Evolutionary conservation across 768 basidiomycete species (phyloP), one percentile per base, ranked within the genome.

Genomic region (Cantharellus anzutake): DNA sequence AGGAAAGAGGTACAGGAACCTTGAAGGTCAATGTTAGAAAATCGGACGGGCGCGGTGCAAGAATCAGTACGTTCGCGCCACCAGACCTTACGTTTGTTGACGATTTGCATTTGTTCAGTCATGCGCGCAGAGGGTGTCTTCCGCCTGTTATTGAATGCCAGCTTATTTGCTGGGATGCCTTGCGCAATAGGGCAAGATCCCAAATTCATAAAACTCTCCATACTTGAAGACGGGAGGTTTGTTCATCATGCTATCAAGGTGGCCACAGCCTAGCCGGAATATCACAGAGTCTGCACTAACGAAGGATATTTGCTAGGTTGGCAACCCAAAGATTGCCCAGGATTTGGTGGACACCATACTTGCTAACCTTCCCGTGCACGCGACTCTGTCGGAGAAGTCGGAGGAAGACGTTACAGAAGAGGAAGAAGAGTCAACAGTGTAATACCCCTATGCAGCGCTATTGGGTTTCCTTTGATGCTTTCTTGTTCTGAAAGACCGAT

Each of bases 91-190:
- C 40, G 16, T 4, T 42, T 34, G 41, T 39, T 29, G 44, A 38
- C 41, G 2, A 37, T 48, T 29, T 61, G 5, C 20, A 41, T 55
- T 55, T 42, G 3, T 40, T 11, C 63, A 73, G 72, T 73, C 35
- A 73, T 73, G 72, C 65, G 72, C 14, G 70, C 72, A 4, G 72
- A 73, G 55, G 72, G 70, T 29, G 71, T 72, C 35, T 62, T 70
- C n/a, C 67, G 72, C 2, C 61, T 72, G 16, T 68, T 73, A 57
- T 63, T 73, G 55, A 73, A 73, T 60, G 67, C 69, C 5, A 64
- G 67, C 11, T 65, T 73, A 37, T 72, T 71, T 61, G 63, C 65
- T 20, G 69, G 69, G 1, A 67, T 71, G 67, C 62, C 63, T 5
- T 65, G 65, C 53, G 59, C 66, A 14, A 60, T 69, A 34, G 67